Base-by-base conservation (phyloP, 2,329 filamentous ascomycete species). In the Fusarium sarcochroum region DNA sequence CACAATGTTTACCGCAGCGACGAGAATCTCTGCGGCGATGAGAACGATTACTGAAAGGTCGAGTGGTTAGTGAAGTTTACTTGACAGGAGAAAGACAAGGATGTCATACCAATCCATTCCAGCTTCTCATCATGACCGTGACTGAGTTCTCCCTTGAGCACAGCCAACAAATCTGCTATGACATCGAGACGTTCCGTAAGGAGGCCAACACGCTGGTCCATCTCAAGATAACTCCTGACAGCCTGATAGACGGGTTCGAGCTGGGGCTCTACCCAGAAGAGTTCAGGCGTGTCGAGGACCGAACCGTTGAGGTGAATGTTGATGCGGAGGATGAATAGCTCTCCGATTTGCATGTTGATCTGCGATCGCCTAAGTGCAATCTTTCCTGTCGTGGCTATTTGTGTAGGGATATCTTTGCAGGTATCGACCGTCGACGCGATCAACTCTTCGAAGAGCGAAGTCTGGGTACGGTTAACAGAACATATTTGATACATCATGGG, bases 321-420 rank as follows among this genome's bases (percentile, higher is more conserved):
- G 82, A 99, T 98, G 63, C 96, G 90, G 32, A 99, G 84, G 76
- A 99, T 98, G 80, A 99, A 99, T 54, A 99, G 88, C 82, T 99
- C 94, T 78, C 96, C 96, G 64, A 99, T 98, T 81, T 98, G 94
- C 94, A 98, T 98, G 84, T 98, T 98, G 84, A 99, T 98, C 78
- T 98, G 90, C 61, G 90, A 89, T 42, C 95, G 90, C 60, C 90
- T 93, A 60, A 99, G 88, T 56, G 93, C 91, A 76, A 99, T 96
- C 76, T 94, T 96, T 68, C 96, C 96, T 0, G 95, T 98, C 69
- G 92, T 84, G 4, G 96, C 95, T 72, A 99, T 97, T 79, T 97
- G 93, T 10, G 93, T 91, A 0, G 96, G 96, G 6, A 99, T 92
- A 61, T 97, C 93, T 77, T 97, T 97, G 75, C 94, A 98, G 2